Base-by-base conservation (phyloP, 768 basidiomycete genomes). In the Termitomyces sp. region DNA sequence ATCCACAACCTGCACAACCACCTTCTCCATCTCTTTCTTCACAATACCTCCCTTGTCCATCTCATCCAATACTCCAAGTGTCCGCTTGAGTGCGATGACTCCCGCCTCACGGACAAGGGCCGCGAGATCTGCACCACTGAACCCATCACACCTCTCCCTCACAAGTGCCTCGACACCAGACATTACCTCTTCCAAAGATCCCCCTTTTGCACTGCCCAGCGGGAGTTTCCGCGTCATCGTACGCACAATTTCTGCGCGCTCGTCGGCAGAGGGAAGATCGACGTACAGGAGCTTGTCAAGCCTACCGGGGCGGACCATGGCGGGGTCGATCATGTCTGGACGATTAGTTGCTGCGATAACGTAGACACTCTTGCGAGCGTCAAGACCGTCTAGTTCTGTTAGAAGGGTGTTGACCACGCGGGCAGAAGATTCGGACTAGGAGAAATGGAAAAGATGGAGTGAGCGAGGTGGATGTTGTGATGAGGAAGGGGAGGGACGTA, bases 241-340 rank as follows among this genome's bases (percentile, higher is more conserved):
- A 43, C 83, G 77, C 45, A 94, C 67, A 57, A 98, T 96, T 67
- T 97, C 94, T 6, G 78, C 81, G 21, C 93, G 84, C 68, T 95
- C 95, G 28, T 71, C 65, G 0, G 84, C 59, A 0, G 77, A 72
- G 21, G 94, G 95, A 0, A 96, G 77, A 69, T 96, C 94, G 63
- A 97, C 93, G 63, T 94, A 98, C 42, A 97, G 78, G 5, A 96
- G 79, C 68, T 97, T 97, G 73, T 97, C 95, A 11, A 98, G 80
- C 10, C 95, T 82, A 0, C 95, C 94, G 0, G 95, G 95, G n/a
- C 94, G 88, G 51, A 93, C 91, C 93, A 96, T 95, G 7, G 95
- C 94, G 0, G 94, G 95, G 65, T 98, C 94, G 57, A 97, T 94
- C 86, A 96, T 96, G 72, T 98, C 93, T 1, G 94, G 94, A 12